phyloP scores from a whole-genome alignment of 1,139 yeast species.

The Tardiomyces blankii region DNA sequence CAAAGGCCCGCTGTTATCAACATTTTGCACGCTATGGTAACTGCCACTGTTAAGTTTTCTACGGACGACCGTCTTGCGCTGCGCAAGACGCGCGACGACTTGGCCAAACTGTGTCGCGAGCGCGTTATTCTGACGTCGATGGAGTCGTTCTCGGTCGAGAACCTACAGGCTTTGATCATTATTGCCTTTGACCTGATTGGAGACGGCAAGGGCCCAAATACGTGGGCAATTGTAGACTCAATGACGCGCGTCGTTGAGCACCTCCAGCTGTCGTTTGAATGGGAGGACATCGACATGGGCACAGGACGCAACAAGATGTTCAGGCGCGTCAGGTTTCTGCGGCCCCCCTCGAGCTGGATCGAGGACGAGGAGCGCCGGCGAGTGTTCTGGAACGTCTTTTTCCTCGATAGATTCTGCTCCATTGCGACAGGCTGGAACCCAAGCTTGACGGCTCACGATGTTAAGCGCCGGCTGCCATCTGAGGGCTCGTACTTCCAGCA shows the following conservation, averaged over 20 bases:
- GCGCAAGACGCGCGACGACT: too few relatives aligned
- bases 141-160: constrained; percentile 15
- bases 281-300: constrained; percentile 5
- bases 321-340: constrained; percentile 10
- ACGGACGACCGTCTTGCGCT: background rate
- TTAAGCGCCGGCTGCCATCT: constrained; percentile 12
- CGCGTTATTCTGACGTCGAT: constrained; percentile 11
- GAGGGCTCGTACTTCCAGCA: constrained; percentile 11
- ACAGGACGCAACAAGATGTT: constrained; percentile 2
- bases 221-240: constrained; percentile 13
- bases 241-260: constrained; percentile 15
- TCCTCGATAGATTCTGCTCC: constrained; percentile 16
- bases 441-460: constrained; percentile 10
- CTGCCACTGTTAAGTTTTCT: constrained; percentile 12
- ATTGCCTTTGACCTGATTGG: constrained; percentile 17
- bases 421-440: constrained; percentile 17
- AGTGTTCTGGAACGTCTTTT: constrained; percentile 16
- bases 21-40: constrained; percentile 13
- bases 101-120: constrained; percentile 8
- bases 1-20: constrained; percentile 1
- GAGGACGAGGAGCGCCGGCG: constrained; percentile 15
- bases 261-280: constrained; percentile 12
- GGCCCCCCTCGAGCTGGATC: constrained; percentile 7
- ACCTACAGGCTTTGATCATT: constrained; percentile 15
- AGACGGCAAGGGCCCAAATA: constrained; percentile 15